Base-by-base conservation (phyloP, 2,329 filamentous ascomycete species). In the Epichloe aotearoae region DNA sequence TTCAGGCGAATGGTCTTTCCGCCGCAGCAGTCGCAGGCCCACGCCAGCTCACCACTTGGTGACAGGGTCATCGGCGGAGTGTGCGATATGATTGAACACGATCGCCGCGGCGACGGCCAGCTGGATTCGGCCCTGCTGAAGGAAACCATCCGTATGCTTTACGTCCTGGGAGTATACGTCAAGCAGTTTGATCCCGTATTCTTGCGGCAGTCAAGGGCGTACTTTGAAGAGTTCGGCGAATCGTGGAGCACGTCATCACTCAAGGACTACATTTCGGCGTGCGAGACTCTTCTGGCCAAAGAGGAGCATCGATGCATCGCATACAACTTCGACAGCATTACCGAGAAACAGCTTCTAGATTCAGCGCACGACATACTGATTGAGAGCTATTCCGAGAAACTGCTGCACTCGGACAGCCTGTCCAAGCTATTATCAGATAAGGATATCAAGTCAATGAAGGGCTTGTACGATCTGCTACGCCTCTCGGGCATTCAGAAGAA, bases 321-420 rank as follows among this genome's bases (percentile, higher is more conserved):
- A 17, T 94, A 86, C 67, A 84, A 86, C 53, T 76, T 98, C 43
- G 88, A 95, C 62, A 83, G 81, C 54, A 86, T 83, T 20, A 97
- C 93, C 0, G 86, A 88, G 64, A 79, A 84, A 57, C 80, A 84
- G 56, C 70, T 97, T 5, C 80, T 91, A 41, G 76, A 82, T 19
- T 72, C 83, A 26, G 79, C 93, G 2, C 87, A 96, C 61, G 70
- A 77, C 3, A 79, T 83, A 47, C 68, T 96, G 20, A 80, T 98
- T 36, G 72, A 77, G 15, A 72, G 80, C 23, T 84, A 87, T 59
- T 77, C 84, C 20, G 71, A 73, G 15, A 77, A 82, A 56, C 72
- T 91, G 7, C 73, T 88, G 6, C 77, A 87, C 56, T 66, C 75
- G 50, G 75, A 76, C 10, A 83, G 84, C 47, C 70, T 98, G 39